Conservation (phyloP, 345 rosid genomes). For the Eutrema heterophyllum region DNA sequence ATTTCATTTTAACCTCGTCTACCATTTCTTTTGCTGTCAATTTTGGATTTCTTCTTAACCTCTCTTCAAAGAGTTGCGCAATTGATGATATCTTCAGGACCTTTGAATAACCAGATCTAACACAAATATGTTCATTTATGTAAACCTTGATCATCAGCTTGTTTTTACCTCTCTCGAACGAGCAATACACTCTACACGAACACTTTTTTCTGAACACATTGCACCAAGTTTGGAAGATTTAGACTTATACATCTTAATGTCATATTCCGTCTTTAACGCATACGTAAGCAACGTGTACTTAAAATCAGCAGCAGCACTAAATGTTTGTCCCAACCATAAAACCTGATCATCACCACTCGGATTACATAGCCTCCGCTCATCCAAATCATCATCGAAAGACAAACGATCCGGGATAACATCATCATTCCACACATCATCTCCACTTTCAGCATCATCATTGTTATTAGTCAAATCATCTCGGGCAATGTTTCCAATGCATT, state of each 20-base stretch:
- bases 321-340: neutral
- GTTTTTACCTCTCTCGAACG: neutral
- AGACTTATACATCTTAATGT: neutral
- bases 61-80: neutral
- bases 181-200: neutral
- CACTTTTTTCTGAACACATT: neutral
- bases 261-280: neutral
- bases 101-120: neutral
- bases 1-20: neutral
- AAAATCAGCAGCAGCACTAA: neutral
- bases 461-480: neutral
- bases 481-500: neutral
- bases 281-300: neutral
- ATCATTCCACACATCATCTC: too few species aligned
- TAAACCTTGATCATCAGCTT: neutral
- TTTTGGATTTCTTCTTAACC: neutral
- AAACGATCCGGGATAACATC: neutral
- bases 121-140: neutral
- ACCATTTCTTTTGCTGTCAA: neutral
- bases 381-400: neutral
- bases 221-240: neutral
- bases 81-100: neutral
- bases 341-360: neutral
- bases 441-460: neutral
- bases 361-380: neutral